Evolutionary conservation across 2,329 filamentous ascomycete species (phyloP), one percentile per base, ranked within the genome.

Genomic region (Trichophyton schoenleinii): DNA sequence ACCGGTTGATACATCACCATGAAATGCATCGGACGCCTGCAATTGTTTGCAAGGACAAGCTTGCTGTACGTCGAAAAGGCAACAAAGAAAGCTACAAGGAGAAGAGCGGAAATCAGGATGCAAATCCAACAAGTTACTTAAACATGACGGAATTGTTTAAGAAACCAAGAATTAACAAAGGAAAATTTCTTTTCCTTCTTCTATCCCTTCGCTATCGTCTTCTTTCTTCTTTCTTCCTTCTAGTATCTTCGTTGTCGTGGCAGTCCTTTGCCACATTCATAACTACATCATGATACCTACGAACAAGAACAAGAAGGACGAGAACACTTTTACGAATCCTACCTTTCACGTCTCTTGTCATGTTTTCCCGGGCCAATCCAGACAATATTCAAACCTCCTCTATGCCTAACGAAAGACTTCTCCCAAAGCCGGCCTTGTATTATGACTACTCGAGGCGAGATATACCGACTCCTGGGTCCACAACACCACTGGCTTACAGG

Each of bases 401-500:
- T 63, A 78, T 78, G 74, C 77, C 75, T 74, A 78, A 74, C 70
- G 75, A 78, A 68, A 75, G 76, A 73, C 74, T 78, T 61, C 74
- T 78, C 38, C 76, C 76, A 62, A 72, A 72, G 61, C 75, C 71
- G 67, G 72, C 73, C 66, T 68, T 79, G 61, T 72, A 71, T 63
- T 69, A 77, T 73, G 73, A 76, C 60, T 62, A 69, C 66, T 62
- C 70, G 59, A 68, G 69, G 64, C 69, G 70, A 63, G 66, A 68
- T 60, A 58, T 70, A 44, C 65, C 71, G 57, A 70, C 72, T 57
- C 69, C 72, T 66, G 66, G 68, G 13, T 67, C 68, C 46, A 74
- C 69, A 65, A 72, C 70, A 60, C 68, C 75, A 36, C 66, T 74
- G 61, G 74, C 75, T 61, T 73, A 75, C 65, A 75, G 74, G 64